Evolutionary conservation across 495 filamentous ascomycete species (phyloP), one percentile per base, ranked within the genome.

Genomic region (Hyphodiscus hymeniophilus): DNA sequence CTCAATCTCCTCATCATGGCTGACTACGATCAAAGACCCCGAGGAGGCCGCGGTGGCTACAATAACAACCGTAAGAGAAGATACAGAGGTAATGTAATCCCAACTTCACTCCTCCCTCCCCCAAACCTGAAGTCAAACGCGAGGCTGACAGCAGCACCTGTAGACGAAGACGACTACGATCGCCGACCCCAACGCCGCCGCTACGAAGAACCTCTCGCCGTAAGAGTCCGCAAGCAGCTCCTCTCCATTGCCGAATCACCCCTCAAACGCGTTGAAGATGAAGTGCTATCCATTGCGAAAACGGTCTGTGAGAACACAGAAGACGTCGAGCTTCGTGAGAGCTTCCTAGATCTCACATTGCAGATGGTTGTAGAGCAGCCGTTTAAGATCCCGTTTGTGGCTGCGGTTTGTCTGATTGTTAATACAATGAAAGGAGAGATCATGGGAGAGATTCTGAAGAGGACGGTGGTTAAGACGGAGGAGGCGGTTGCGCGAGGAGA

Each of bases 321-420:
- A 2, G 88, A 96, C 52, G 81, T 82, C 51, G 80, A 84, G 38
- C 63, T 94, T 18, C 74, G 75, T 41, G 70, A 69, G 34, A 77
- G 75, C 38, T 90, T 91, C 56, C 66, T 84, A 44, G 78, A 84
- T 46, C 71, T 91, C 23, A 65, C 81, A 17, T 64, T 91, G 39
- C 84, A 88, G 60, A 72, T 97, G 47, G 71, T 82, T 34, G 57
- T 89, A 17, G 92, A 99, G 66, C 92, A 99, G 65, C 91, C 94
- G 0, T 82, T 99, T 65, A 96, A 96, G 68, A 91, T 89, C 43
- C 94, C 92, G 1, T 96, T 95, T 62, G 73, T 92, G 43, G 89
- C 89, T 22, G 84, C 83, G 20, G 79, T 89, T 3, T 72, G 89
- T 22, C 71, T 95, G 40, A 75, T 85, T 36, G 71, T 79, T 48